These are phyloP conservation scores for Pseudogymnoascus sp. DNA, from an alignment of 2,329 filamentous ascomycete genomes.

Conservation along the genomic window DNA sequence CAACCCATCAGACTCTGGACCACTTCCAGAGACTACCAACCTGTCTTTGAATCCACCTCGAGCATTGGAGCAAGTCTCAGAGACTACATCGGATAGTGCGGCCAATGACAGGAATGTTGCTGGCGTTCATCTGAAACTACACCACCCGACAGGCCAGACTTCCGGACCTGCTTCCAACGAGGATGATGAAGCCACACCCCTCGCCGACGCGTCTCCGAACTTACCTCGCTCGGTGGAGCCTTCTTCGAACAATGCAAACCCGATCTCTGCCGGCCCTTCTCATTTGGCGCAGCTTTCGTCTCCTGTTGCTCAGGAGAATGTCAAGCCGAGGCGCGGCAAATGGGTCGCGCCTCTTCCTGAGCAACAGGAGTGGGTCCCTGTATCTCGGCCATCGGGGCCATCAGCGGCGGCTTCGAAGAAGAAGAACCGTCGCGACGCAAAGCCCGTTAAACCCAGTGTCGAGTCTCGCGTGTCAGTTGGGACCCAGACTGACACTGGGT, in stretches of 20 bases:
- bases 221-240: not conserved
- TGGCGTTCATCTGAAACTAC: not conserved
- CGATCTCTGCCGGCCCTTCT: not conserved
- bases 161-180: not conserved
- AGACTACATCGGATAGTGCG: not conserved
- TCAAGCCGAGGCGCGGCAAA: not conserved
- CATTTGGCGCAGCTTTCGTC: not conserved
- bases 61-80: not conserved
- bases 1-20: not conserved
- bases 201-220: not conserved
- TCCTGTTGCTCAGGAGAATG: not conserved
- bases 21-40: not conserved
- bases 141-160: not conserved
- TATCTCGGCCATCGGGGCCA: not conserved
- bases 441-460: not conserved
- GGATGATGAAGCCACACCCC: not conserved
- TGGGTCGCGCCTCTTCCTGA: not conserved
- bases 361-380: not conserved
- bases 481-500: not conserved
- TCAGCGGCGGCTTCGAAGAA: not conserved
- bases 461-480: not conserved
- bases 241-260: not conserved
- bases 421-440: not conserved
- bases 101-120: not conserved
- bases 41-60: not conserved